A percentile compares a stretch with the other conserved stretches of the same genome.
Evolutionary conservation across 768 basidiomycete genomes (phyloP).

Genomic region (Rhodotorula babjevae): DNA sequence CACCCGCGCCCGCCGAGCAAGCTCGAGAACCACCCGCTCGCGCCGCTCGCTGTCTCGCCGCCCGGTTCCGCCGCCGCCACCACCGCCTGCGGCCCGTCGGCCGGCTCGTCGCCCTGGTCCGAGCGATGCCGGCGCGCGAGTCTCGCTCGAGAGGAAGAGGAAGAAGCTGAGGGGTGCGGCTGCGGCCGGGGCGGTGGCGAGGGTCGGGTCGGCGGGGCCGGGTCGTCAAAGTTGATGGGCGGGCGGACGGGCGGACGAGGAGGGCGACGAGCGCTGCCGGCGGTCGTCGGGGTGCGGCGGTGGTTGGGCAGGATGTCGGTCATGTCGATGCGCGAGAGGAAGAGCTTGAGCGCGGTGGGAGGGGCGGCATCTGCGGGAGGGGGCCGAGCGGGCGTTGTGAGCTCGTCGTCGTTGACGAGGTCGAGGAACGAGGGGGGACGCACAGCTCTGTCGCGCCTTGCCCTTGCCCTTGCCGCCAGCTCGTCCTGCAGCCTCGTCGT

Average conservation of each 20-base stretch:
- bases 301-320: slow-evolving; percentile 19
- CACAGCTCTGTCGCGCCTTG: neutral
- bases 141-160: too few species aligned
- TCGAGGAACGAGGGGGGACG: neutral
- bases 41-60: neutral
- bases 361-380: neutral
- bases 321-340: slow-evolving; percentile 28
- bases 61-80: neutral
- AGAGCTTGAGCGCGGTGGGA: slow-evolving; percentile 2
- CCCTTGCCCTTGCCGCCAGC: neutral
- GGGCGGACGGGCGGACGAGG: neutral
- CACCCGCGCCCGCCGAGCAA: neutral
- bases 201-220: neutral
- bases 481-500: neutral
- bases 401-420: too few species aligned
- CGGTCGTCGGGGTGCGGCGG: neutral
- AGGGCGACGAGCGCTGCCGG: neutral
- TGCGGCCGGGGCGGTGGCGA: too few species aligned
- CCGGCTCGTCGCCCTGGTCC: too few species aligned
- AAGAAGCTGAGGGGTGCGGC: too few species aligned
- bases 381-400: too few species aligned
- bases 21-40: neutral
- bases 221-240: neutral
- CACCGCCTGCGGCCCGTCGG: too few species aligned
- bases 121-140: neutral